Conservation (phyloP, 2,329 filamentous ascomycete genomes). For the Trichoderma simmonsii region DNA sequence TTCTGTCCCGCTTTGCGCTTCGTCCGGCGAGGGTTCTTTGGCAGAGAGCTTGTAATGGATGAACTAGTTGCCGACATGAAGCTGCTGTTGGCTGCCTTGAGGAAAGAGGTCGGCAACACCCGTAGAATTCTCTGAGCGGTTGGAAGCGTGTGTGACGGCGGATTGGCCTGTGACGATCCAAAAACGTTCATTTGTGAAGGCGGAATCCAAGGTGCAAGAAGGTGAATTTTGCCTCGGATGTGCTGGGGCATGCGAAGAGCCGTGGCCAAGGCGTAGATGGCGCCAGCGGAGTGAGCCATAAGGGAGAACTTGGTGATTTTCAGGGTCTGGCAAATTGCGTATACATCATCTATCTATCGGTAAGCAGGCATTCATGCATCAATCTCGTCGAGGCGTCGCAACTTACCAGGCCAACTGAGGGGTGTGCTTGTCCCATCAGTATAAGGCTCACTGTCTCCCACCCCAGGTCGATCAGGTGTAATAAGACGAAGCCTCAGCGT, state of each 20-base stretch:
- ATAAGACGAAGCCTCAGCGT: conserved; percentile 87
- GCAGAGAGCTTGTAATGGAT: conserved; percentile 74
- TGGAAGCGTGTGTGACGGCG: conserved; percentile 81
- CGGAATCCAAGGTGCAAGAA: conserved; percentile 95
- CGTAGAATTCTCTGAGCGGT: conserved; percentile 89
- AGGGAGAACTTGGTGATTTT: conserved; percentile 96
- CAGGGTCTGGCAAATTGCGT: conserved; percentile 86
- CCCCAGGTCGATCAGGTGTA: conserved; percentile 88
- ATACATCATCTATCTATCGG: conserved; percentile 65
- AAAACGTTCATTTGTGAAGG: conserved; percentile 87
- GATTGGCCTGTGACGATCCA: conserved; percentile 67
- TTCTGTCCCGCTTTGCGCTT: conserved; percentile 55
- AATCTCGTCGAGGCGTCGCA: not conserved
- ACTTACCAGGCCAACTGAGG: conserved; percentile 86
- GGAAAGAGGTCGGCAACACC: conserved; percentile 81
- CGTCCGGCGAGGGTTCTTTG: conserved; percentile 59
- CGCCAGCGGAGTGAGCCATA: conserved; percentile 90
- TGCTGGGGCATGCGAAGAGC: conserved; percentile 94
- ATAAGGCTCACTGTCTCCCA: conserved; percentile 87
- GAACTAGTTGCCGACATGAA: conserved; percentile 92
- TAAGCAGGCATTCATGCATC: not conserved
- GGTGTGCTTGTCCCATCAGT: conserved; percentile 79
- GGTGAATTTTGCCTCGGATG: conserved; percentile 88
- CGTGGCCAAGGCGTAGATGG: conserved; percentile 95
- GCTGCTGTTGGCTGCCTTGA: conserved; percentile 91